Conservation (phyloP, 2,329 filamentous ascomycete species). For the Ophiobolus disseminans region DNA sequence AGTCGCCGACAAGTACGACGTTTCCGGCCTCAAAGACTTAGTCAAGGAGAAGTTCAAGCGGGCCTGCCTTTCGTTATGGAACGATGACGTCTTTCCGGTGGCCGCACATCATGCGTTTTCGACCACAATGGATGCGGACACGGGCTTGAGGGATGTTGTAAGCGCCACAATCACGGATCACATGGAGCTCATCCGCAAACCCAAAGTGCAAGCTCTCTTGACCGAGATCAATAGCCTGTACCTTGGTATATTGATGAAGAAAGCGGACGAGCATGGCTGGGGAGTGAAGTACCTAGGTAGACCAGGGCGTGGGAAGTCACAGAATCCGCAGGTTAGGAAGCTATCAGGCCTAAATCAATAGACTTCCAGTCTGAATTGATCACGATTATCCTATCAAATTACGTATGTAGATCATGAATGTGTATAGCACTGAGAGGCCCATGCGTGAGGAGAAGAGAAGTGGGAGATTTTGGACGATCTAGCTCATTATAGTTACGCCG, state of each 20-base stretch:
- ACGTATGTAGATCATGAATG: too few relatives aligned
- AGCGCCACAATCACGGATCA: conserved; percentile 31
- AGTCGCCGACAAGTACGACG: conserved; percentile 18
- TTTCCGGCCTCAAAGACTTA: conserved; percentile 9
- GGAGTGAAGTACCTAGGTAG: not conserved
- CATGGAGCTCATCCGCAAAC: conserved; percentile 12
- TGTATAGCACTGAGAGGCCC: too few relatives aligned
- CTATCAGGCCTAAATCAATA: too few relatives aligned
- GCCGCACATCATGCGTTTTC: conserved; percentile 34
- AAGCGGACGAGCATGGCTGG: conserved; percentile 3
- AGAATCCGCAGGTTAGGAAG: too few relatives aligned
- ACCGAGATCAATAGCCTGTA: conserved; percentile 11
- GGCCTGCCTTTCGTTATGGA: conserved; percentile 17
- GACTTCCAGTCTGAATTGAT: too few relatives aligned
- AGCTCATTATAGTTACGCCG: too few relatives aligned
- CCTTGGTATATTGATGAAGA: not conserved
- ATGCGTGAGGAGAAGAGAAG: too few relatives aligned
- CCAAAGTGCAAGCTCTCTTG: conserved; percentile 15
- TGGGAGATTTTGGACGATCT: too few relatives aligned
- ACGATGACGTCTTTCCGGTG: conserved; percentile 28
- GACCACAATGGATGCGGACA: conserved; percentile 34
- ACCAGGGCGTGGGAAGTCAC: not conserved
- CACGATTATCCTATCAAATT: too few relatives aligned
- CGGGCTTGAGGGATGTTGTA: conserved; percentile 37
- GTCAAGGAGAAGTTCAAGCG: conserved; percentile 12